Conservation (phyloP, 83 land plant genomes). For the Picea engelmannii region DNA sequence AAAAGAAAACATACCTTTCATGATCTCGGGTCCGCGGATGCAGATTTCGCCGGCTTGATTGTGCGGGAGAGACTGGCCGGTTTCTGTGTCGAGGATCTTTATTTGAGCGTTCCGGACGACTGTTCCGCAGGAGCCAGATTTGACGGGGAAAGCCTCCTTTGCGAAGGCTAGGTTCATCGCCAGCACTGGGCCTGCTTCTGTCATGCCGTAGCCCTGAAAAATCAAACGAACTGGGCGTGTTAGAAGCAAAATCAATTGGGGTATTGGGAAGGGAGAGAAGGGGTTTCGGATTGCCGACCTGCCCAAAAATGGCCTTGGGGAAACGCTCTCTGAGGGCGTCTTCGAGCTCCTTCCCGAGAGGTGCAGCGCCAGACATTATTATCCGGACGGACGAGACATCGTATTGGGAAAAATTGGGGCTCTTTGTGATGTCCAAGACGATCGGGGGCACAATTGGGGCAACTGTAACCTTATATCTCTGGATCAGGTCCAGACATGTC, state of each 20-base stretch:
- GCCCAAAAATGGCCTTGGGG: conserved; percentile 72
- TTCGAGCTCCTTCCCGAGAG: conserved; percentile 90
- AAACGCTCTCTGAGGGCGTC: conserved; percentile 67
- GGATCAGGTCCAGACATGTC: conserved; percentile 59
- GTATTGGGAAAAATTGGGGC: conserved; percentile 43
- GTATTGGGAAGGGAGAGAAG: neutral
- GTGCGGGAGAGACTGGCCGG: conserved; percentile 39
- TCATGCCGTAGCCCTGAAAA: conserved; percentile 53
- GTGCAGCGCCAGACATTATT: conserved; percentile 91
- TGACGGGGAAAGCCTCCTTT: conserved; percentile 36
- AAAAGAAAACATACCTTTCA: conserved; percentile 38
- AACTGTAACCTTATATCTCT: conserved; percentile 66
- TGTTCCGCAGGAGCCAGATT: conserved; percentile 51
- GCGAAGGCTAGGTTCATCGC: conserved; percentile 47
- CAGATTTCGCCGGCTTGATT: conserved; percentile 60
- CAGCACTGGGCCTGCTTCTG: conserved; percentile 61
- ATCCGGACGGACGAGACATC: conserved; percentile 72
- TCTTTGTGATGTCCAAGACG: conserved; percentile 74
- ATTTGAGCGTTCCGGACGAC: conserved; percentile 48
- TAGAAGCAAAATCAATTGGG: neutral
- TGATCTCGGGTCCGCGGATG: conserved; percentile 53
- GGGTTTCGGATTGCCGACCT: conserved; percentile 28
- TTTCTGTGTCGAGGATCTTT: conserved; percentile 48
- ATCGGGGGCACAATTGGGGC: conserved; percentile 91
- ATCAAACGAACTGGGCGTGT: neutral